phyloP scores from a whole-genome alignment of 2,329 filamentous ascomycete species.

The Dactylellina sp. region DNA sequence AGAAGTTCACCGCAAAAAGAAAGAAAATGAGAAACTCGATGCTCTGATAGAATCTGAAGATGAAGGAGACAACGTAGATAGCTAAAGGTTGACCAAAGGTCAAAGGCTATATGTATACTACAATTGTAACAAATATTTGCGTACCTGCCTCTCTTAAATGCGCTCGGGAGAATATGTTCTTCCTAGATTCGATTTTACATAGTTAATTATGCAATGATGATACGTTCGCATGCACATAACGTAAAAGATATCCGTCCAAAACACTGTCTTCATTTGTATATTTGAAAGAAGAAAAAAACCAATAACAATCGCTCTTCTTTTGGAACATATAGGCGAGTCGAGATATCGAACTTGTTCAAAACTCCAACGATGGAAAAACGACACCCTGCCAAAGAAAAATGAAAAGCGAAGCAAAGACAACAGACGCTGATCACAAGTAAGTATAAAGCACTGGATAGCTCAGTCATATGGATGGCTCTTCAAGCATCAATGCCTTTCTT shows the following conservation, averaged over 20 bases:
- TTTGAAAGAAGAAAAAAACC: too few species aligned
- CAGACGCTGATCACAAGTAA: not conserved
- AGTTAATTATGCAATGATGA: too few species aligned
- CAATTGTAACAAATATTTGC: not conserved
- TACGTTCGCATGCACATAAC: too few species aligned
- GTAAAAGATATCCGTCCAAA: not conserved
- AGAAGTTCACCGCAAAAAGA: slow-evolving; percentile 35
- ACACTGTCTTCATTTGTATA: not conserved
- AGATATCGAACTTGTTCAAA: slow-evolving; percentile 9
- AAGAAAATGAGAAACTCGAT: slow-evolving; percentile 16
- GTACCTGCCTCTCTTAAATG: too few species aligned
- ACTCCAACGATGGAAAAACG: slow-evolving; percentile 12
- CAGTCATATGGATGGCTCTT: not conserved
- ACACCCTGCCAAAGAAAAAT: not conserved
- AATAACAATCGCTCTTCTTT: slow-evolving; percentile 2
- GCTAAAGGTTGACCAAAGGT: not conserved
- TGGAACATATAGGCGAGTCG: not conserved
- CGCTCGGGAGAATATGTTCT: too few species aligned
- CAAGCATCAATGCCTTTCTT: slow-evolving; percentile 4
- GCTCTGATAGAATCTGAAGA: slow-evolving; percentile 56
- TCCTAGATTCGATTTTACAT: too few species aligned
- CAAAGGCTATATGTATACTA: not conserved
- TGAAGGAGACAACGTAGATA: slow-evolving; percentile 51
- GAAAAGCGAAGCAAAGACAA: slow-evolving; percentile 1
- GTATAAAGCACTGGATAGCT: not conserved